Evolutionary conservation across 345 rosid genomes (phyloP).

Genomic region (Boechera stricta): DNA sequence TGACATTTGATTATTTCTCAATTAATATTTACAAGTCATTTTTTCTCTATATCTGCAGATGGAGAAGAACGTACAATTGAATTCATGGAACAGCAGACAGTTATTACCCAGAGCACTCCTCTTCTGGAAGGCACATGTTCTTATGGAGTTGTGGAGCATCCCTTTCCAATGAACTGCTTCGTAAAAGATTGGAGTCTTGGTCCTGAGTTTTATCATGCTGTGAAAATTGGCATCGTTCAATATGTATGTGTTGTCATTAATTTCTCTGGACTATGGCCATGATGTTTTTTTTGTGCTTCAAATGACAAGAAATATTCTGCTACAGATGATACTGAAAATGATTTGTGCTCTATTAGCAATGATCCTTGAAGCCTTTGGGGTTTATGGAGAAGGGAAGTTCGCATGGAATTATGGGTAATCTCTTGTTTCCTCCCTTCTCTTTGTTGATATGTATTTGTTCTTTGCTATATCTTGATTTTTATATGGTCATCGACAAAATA

Average conservation of each 20-base stretch:
- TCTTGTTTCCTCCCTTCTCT: background rate
- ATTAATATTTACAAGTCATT: background rate
- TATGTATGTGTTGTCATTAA: slow-evolving; percentile 64
- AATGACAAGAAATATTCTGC: slow-evolving; percentile 17
- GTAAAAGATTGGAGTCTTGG: slow-evolving; percentile 90
- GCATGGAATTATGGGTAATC: slow-evolving; percentile 93
- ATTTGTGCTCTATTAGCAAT: slow-evolving; percentile 93
- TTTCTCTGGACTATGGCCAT: background rate
- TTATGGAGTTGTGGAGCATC: slow-evolving; percentile 95
- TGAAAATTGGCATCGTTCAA: slow-evolving; percentile 98
- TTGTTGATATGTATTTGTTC: background rate
- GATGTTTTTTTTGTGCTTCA: slow-evolving; percentile 19
- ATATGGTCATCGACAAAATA: background rate
- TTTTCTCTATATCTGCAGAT: slow-evolving; percentile 53
- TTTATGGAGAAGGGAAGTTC: slow-evolving; percentile 98
- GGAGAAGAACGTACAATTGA: slow-evolving; percentile 94
- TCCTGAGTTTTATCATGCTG: slow-evolving; percentile 85
- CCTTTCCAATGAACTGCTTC: slow-evolving; percentile 80
- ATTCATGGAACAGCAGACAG: slow-evolving; percentile 85
- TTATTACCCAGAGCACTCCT: slow-evolving; percentile 71
- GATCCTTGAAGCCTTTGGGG: slow-evolving; percentile 91
- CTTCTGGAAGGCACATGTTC: slow-evolving; percentile 84
- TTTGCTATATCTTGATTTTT: slow-evolving; percentile 3
- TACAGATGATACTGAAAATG: slow-evolving; percentile 94
- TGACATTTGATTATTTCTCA: background rate